Evolutionary conservation across 169 alveolate species (phyloP).

Genomic region (Plasmodium knowlesi): DNA sequence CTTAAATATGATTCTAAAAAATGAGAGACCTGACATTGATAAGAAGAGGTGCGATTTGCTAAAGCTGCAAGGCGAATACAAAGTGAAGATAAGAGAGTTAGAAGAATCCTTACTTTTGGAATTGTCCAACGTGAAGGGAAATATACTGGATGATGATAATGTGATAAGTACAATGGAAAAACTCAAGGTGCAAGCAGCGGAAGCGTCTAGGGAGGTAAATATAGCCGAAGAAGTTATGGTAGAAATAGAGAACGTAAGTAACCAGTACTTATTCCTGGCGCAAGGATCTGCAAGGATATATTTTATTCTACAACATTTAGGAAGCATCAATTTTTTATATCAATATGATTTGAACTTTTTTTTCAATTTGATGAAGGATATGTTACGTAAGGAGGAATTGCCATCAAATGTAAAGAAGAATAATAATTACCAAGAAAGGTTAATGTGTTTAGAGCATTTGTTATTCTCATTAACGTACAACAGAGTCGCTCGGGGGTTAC

Average conservation of each 20-base stretch:
- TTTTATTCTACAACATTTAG: slow-evolving; percentile 88
- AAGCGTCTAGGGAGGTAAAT: slow-evolving; percentile 91
- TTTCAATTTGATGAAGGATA: slow-evolving; percentile 90
- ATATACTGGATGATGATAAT: slow-evolving; percentile 94
- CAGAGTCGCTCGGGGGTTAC: slow-evolving; percentile 63
- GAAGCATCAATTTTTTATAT: slow-evolving; percentile 92
- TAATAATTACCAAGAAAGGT: slow-evolving; percentile 72
- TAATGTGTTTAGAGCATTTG: slow-evolving; percentile 42
- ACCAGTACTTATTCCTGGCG: slow-evolving; percentile 91
- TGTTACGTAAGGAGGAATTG: slow-evolving; percentile 30
- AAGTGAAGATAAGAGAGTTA: slow-evolving; percentile 93
- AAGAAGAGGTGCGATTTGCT: slow-evolving; percentile 93
- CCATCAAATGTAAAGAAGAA: slow-evolving; percentile 76
- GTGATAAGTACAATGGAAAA: slow-evolving; percentile 90
- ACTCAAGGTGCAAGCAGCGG: slow-evolving; percentile 95
- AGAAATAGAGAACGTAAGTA: slow-evolving; percentile 91
- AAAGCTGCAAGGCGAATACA: slow-evolving; percentile 93
- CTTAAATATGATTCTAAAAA: slow-evolving; percentile 92
- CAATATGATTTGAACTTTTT: slow-evolving; percentile 94
- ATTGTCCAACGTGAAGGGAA: slow-evolving; percentile 95
- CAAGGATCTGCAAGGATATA: slow-evolving; percentile 91
- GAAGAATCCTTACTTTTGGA: slow-evolving; percentile 96
- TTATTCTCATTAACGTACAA: slow-evolving; percentile 57
- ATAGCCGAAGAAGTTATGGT: slow-evolving; percentile 95
- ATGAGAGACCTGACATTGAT: slow-evolving; percentile 97